phyloP scores from a whole-genome alignment of 768 basidiomycete species.

The Boletus barrowsii region DNA sequence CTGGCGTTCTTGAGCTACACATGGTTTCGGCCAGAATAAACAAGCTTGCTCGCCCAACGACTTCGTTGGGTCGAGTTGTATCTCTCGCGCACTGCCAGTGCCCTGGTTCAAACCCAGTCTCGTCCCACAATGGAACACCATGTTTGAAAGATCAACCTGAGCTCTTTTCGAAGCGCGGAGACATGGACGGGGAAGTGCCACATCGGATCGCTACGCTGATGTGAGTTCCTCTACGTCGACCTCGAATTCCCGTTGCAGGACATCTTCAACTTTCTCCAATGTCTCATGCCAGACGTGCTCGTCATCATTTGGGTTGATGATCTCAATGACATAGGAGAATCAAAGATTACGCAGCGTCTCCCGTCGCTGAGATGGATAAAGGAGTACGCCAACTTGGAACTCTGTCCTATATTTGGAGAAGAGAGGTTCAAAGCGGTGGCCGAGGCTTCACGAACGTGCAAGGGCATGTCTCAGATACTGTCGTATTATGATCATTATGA shows the following conservation, averaged over 20 bases:
- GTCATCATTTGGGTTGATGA: slow-evolving; percentile 4
- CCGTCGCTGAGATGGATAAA: slow-evolving; percentile 1
- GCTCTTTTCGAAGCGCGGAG: neutral
- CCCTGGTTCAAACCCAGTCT: slow-evolving; percentile 1
- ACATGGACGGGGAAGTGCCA: neutral
- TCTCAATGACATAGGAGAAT: neutral
- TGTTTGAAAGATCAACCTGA: neutral
- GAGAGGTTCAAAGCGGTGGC: neutral
- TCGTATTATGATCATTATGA: no score
- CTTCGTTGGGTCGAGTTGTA: neutral
- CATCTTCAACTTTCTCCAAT: slow-evolving; percentile 6
- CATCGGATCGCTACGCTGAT: slow-evolving; percentile 1
- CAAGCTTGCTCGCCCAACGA: neutral
- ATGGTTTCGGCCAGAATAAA: neutral
- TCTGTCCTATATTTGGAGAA: neutral
- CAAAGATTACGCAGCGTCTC: slow-evolving; percentile 3
- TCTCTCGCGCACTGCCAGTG: neutral
- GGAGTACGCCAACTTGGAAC: neutral
- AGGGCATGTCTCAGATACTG: no score
- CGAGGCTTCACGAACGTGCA: neutral
- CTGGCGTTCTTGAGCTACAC: neutral
- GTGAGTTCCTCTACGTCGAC: slow-evolving; percentile 6
- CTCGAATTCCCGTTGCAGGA: slow-evolving; percentile 1
- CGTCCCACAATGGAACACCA: neutral
- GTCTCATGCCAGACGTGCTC: slow-evolving; percentile 7